A percentile compares a stretch with the other conserved stretches of the same genome.
Conservation (phyloP, 116 monocot genomes). For the Zostera marina region DNA sequence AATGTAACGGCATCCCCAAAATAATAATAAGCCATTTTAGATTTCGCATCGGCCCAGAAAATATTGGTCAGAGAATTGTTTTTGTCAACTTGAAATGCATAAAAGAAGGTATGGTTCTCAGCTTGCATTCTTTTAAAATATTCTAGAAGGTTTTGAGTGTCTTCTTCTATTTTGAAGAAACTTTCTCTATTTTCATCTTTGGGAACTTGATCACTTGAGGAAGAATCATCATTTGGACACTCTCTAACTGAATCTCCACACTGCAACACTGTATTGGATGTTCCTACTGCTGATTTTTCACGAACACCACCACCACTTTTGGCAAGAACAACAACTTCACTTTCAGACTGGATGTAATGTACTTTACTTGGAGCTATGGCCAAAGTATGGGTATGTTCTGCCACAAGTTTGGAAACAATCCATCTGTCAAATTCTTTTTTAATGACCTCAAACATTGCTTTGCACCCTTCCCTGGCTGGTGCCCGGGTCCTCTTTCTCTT, state of each 20-base stretch:
- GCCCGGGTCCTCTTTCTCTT: constrained; percentile 23
- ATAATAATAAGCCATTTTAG: constrained; percentile 68
- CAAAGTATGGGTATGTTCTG: constrained; percentile 71
- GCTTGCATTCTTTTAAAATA: constrained; percentile 57
- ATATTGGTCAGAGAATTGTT: constrained; percentile 65
- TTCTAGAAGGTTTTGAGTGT: constrained; percentile 55
- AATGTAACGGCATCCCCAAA: constrained; percentile 80
- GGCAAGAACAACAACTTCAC: constrained; percentile 85
- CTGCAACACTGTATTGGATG: constrained; percentile 7
- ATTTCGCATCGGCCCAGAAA: constrained; percentile 83
- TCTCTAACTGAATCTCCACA: constrained; percentile 7
- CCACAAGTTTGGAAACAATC: constrained; percentile 62
- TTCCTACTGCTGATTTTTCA: constrained; percentile 37
- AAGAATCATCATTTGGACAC: neutral
- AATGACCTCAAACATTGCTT: constrained; percentile 79
- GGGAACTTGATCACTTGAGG: neutral
- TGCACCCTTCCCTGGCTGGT: constrained; percentile 55
- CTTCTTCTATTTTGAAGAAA: constrained; percentile 69
- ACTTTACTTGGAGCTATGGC: constrained; percentile 59
- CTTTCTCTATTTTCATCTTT: constrained; percentile 27
- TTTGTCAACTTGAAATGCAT: constrained; percentile 63
- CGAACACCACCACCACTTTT: constrained; percentile 60
- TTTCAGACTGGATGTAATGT: constrained; percentile 72
- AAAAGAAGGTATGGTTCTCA: constrained; percentile 69
- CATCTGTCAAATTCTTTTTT: constrained; percentile 54